These are phyloP conservation scores for Eragrostis curvula DNA, from an alignment of 176 grass and related monocot genomes.

Conservation along the genomic window DNA sequence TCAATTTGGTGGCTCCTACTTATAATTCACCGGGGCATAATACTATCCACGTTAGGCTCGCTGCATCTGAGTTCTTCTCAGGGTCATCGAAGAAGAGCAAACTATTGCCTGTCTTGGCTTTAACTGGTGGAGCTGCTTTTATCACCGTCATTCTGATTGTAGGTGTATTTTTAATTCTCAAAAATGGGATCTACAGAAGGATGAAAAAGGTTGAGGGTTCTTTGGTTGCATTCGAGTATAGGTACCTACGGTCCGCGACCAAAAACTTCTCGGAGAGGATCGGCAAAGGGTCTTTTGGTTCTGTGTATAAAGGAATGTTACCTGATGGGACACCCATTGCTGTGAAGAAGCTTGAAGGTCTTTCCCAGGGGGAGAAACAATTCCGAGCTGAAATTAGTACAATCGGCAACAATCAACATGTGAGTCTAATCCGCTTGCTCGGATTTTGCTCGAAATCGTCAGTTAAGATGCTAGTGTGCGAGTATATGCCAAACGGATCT, in stretches of 20 bases:
- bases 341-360: constrained; percentile 27
- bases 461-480: constrained; percentile 15
- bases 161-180: neutral
- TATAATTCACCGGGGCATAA: neutral
- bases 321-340: neutral
- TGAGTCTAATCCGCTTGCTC: constrained; percentile 32
- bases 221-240: constrained; percentile 1
- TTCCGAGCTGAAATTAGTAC: constrained; percentile 41
- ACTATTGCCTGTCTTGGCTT: neutral
- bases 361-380: constrained; percentile 36
- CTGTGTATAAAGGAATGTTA: constrained; percentile 20
- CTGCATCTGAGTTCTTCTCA: constrained; percentile 27
- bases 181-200: neutral
- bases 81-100: neutral
- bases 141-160: neutral
- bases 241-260: constrained; percentile 6
- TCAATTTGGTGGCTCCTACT: constrained; percentile 17
- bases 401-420: constrained; percentile 29
- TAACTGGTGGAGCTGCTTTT: neutral
- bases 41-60: constrained; percentile 6
- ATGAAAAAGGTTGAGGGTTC: neutral
- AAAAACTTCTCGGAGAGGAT: constrained; percentile 29
- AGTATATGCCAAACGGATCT: constrained; percentile 30
- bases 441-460: constrained; percentile 29
- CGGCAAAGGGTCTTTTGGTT: constrained; percentile 28